phyloP scores from a whole-genome alignment of 2,329 filamentous ascomycete species.

The Hymenoscyphus infarciens region DNA sequence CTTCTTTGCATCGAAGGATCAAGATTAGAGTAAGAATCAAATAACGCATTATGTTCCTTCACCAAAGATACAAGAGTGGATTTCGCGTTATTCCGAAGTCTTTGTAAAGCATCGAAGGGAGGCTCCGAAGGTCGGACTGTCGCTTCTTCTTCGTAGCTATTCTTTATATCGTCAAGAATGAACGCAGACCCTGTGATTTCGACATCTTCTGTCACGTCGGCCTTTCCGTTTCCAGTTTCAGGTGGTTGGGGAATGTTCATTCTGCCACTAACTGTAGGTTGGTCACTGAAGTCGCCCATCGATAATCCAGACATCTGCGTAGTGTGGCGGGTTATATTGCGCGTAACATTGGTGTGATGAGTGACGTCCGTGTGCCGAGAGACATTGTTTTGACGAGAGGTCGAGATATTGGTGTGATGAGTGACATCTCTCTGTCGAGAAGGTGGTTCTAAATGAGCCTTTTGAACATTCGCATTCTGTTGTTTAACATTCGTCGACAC shows the following conservation, averaged over 20 bases:
- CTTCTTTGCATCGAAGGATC: constrained; percentile 2
- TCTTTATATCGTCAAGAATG: neutral
- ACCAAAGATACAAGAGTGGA: neutral
- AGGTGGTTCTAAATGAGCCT: neutral
- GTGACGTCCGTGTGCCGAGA: neutral
- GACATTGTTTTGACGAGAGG: neutral
- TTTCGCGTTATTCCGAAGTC: neutral
- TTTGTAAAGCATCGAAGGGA: neutral
- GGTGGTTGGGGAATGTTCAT: neutral
- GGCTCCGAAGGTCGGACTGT: neutral
- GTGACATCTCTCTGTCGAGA: neutral
- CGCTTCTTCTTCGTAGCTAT: neutral
- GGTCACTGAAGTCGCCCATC: neutral
- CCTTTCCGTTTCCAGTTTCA: neutral
- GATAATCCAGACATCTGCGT: constrained; percentile 1
- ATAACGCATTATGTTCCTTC: neutral
- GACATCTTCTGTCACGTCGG: neutral
- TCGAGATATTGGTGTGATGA: neutral
- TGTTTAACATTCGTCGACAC: neutral
- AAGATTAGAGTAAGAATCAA: neutral
- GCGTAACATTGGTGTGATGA: neutral
- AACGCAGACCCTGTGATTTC: neutral
- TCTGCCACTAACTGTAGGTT: neutral
- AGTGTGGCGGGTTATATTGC: neutral
- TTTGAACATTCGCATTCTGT: neutral